Base-by-base conservation (phyloP, 345 rosid genomes). In the Hypericum androsaemum region DNA sequence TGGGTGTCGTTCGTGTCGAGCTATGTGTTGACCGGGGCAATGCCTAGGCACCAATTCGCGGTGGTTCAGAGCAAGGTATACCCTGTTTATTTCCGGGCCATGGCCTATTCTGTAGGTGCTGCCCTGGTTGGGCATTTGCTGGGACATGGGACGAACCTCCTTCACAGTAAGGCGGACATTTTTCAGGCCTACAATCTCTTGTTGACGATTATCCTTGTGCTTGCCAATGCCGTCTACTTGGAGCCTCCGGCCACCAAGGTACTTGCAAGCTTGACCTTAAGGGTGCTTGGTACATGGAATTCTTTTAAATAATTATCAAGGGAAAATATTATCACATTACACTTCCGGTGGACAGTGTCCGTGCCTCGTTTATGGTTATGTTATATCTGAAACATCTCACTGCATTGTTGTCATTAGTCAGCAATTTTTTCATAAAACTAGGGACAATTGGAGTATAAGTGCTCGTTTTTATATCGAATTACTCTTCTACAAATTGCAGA, bases 171-270 rank as follows among this genome's bases (percentile, higher is more conserved):
- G 14, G 66, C 77, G 5, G 86, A 78, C 62, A 64, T 59, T 73
- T 48, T 81, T 51, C 94, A 87, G 66, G 77, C 56, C 3, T 68
- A 37, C 62, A 84, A 74, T 61, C 80, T 90, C 8, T 11, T 76
- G 65, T 46, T 65, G 0, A 44, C 88, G 0, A 56, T 82, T 38
- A 51, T 74, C 39, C 55, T 73, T 85, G 75, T 76, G 12, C 59
- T 76, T 41, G 64, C 64, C 53, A 87, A 90, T 52, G 64, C 68
- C 37, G 38, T 79, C 37, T 77, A 71, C 47, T 41, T 87, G 50
- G 92, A 84, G 67, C 92, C 92, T 55, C 68, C 70, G 0, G 92
- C 98, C 44, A 79, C 89, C 1, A 84, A 82, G 92, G 96, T 86
- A 67, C 0, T 3, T 45, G 0, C 37, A 1, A 12, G 36, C 37